Evolutionary conservation across 805 yeast species (phyloP).

Genomic region (Ogataea saltuana): DNA sequence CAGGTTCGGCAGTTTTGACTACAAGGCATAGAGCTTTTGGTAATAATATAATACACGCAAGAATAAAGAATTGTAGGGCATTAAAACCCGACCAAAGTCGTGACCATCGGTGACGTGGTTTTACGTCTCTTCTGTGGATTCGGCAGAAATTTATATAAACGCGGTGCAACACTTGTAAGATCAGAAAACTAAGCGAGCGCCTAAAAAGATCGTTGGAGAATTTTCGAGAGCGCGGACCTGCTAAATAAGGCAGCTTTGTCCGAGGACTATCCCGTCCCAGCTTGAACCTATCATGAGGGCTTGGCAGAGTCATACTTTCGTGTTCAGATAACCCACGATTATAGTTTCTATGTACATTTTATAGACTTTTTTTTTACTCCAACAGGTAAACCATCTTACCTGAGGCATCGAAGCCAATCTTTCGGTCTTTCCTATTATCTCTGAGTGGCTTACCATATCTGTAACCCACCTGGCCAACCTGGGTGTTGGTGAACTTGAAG

Average conservation of each 20-base stretch:
- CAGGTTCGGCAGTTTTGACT: too few species aligned
- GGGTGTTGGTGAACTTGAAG: constrained; percentile 75
- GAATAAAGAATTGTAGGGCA: not conserved
- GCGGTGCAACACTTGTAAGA: too few species aligned
- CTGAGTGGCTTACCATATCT: constrained; percentile 90
- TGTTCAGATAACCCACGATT: too few species aligned
- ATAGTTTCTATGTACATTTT: not conserved
- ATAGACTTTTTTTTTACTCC: constrained; percentile 20
- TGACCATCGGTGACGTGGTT: too few species aligned
- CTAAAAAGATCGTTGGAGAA: not conserved
- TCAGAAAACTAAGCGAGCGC: constrained; percentile 1
- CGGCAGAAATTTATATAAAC: too few species aligned
- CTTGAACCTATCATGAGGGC: not conserved
- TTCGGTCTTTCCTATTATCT: constrained; percentile 86
- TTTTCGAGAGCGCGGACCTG: not conserved
- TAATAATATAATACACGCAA: too few species aligned
- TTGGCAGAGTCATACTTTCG: too few species aligned
- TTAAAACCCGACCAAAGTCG: too few species aligned
- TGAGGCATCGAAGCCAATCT: constrained; percentile 63
- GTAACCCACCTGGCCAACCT: constrained; percentile 83
- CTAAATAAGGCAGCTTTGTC: too few species aligned
- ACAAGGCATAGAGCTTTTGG: too few species aligned
- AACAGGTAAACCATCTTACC: constrained; percentile 52
- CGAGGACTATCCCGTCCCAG: not conserved
- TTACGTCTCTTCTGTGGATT: too few species aligned